A percentile compares a stretch with the other conserved stretches of the same genome.
phyloP scores from a whole-genome alignment of 2,329 filamentous ascomycete genomes.

The Penicillium sp. region DNA sequence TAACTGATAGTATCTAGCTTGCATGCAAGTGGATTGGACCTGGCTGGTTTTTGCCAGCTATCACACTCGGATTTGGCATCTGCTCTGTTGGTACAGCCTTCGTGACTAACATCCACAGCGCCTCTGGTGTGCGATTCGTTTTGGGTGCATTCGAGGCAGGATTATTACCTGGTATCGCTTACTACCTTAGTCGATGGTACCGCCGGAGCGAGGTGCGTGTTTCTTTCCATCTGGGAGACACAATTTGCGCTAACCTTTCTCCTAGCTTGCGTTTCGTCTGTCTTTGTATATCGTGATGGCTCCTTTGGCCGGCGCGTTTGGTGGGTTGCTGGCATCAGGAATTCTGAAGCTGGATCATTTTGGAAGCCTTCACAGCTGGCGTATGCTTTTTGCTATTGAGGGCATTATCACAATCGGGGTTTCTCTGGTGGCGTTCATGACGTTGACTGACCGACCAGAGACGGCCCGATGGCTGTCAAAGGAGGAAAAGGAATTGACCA shows the following conservation, averaged over 20 bases:
- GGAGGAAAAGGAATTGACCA: constrained; percentile 66
- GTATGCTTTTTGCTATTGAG: constrained; percentile 73
- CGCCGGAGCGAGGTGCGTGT: constrained; percentile 56
- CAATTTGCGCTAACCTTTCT: background rate
- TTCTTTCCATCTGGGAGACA: background rate
- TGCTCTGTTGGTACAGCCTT: constrained; percentile 67
- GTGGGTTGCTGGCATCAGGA: constrained; percentile 63
- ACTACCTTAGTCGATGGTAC: constrained; percentile 73
- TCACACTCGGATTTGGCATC: constrained; percentile 63
- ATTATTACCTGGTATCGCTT: constrained; percentile 72
- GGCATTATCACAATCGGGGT: constrained; percentile 63
- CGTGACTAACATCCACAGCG: constrained; percentile 54
- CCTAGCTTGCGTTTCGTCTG: constrained; percentile 61
- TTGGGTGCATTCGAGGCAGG: constrained; percentile 71
- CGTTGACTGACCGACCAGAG: constrained; percentile 67
- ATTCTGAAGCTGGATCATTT: constrained; percentile 64
- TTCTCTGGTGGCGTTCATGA: constrained; percentile 62
- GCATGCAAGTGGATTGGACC: constrained; percentile 70
- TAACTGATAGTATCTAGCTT: constrained; percentile 36
- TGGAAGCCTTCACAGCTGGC: constrained; percentile 59
- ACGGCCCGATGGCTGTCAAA: constrained; percentile 66
- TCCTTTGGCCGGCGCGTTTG: constrained; percentile 69
- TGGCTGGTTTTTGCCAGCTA: constrained; percentile 68
- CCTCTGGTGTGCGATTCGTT: constrained; percentile 65
- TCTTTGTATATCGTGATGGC: constrained; percentile 71